Percentiles rank a stretch among this genome's conserved stretches.
These are phyloP conservation scores for Plenodomus biglobosus DNA, from an alignment of 2,329 filamentous ascomycete genomes.

Conservation along the genomic window DNA sequence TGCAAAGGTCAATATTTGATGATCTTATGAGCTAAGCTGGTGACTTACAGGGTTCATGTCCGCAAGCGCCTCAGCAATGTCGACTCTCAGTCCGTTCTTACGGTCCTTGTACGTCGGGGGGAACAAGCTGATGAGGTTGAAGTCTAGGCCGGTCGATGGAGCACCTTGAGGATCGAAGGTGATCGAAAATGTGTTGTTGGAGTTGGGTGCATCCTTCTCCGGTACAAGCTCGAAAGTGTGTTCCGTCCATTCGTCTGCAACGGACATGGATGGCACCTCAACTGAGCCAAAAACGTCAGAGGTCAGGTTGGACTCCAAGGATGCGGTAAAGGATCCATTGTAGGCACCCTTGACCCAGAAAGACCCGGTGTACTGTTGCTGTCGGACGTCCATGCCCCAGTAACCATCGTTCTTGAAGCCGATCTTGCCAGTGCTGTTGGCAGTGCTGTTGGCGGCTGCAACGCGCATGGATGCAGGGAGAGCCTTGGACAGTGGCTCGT, in stretches of 20 bases:
- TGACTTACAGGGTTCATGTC: constrained; percentile 42
- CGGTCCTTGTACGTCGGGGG: constrained; percentile 57
- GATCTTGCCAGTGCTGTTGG: constrained; percentile 43
- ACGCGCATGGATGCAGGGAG: constrained; percentile 49
- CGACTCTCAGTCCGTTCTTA: constrained; percentile 54
- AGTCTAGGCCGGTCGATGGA: constrained; percentile 37
- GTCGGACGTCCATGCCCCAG: constrained; percentile 55
- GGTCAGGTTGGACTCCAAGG: constrained; percentile 46
- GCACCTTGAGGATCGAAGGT: constrained; percentile 50
- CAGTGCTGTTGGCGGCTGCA: constrained; percentile 40
- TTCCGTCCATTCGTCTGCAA: constrained; percentile 44
- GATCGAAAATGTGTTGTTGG: constrained; percentile 56
- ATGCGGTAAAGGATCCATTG: constrained; percentile 42
- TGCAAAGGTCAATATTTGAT: constrained; percentile 3
- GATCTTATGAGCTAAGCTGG: background rate
- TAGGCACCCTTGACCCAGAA: constrained; percentile 51
- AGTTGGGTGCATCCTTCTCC: constrained; percentile 45
- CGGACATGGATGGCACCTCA: constrained; percentile 31
- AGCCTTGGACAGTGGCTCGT: constrained; percentile 49
- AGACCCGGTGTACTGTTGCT: constrained; percentile 53
- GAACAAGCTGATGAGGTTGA: constrained; percentile 57
- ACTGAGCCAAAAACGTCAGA: constrained; percentile 46
- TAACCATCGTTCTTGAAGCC: constrained; percentile 55
- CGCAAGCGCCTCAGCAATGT: constrained; percentile 52
- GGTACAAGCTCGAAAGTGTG: constrained; percentile 45